Percentiles rank a stretch among this genome's conserved stretches.
Evolutionary conservation across 768 basidiomycete genomes (phyloP).

Genomic region (Arthromyces matolae): DNA sequence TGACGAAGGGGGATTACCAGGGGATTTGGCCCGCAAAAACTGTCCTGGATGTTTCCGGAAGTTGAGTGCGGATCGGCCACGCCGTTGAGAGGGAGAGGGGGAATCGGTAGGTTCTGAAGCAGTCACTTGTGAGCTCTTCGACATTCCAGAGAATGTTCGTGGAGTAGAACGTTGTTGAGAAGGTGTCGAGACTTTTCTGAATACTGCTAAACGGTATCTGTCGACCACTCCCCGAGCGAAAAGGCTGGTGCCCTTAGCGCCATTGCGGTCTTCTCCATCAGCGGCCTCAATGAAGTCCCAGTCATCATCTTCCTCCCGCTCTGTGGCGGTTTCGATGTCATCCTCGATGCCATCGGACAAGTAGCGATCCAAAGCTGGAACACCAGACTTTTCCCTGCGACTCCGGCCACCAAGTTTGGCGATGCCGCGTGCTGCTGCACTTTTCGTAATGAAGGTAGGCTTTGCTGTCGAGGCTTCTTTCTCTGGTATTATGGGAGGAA

Average conservation of each 20-base stretch:
- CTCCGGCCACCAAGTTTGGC: conserved; percentile 27
- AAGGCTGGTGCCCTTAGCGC: conserved; percentile 72
- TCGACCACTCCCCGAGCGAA: conserved; percentile 93
- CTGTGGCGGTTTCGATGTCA: conserved; percentile 43
- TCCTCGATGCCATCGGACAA: conserved; percentile 53
- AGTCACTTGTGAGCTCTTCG: conserved; percentile 47
- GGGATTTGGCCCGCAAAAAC: conserved; percentile 72
- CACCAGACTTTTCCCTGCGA: conserved; percentile 79
- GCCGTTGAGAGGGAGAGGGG: conserved; percentile 50
- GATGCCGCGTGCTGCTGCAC: conserved; percentile 16
- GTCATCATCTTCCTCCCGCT: conserved; percentile 65
- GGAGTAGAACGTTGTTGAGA: conserved; percentile 37
- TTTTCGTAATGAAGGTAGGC: conserved; percentile 20
- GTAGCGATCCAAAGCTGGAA: conserved; percentile 74
- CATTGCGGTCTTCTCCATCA: conserved; percentile 81
- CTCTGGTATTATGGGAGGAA: conserved; percentile 26
- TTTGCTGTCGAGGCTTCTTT: conserved; percentile 29
- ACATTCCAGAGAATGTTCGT: conserved; percentile 56
- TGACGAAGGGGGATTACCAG: conserved; percentile 38
- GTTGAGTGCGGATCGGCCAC: conserved; percentile 64
- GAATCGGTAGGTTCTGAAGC: conserved; percentile 38
- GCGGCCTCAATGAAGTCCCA: conserved; percentile 88
- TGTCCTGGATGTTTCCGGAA: conserved; percentile 71
- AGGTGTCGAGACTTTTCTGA: conserved; percentile 77
- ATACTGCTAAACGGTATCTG: conserved; percentile 79